Base-by-base conservation (phyloP, 1,284 basidiomycete species). In the Rhodotorula sp. region DNA sequence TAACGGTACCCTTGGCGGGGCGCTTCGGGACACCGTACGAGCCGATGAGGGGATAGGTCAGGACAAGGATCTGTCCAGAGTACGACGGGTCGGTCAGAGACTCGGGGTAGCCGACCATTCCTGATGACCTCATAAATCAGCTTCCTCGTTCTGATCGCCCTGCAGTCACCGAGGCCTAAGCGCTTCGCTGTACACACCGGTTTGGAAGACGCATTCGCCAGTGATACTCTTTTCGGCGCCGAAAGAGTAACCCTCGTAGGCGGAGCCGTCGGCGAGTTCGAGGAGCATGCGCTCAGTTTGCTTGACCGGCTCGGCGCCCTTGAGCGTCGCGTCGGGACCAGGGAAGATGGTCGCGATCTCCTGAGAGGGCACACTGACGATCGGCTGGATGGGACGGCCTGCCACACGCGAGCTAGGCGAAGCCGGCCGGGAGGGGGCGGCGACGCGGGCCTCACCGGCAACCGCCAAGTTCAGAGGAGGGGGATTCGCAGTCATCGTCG, bases 131-230 rank as follows among this genome's bases (percentile, higher is more conserved):
- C 29, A 8, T 24, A 7, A 26, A 58, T 53, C 62, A 54, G 67
- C 55, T 26, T 29, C 14, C 30, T 53, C 33, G n/a, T 18, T 42
- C n/a, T 68, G 42, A 10, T 24, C 26, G 6, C 48, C 22, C 56
- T 64, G 33, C 66, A 12, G 14, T 6, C 14, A 12, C 14, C 37
- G 10, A 8, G 12, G 37, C 8, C 37, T 42, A 42, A 2, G 37
- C 51, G 57, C 7, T 37, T n/a, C 6, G 1, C 6, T 30, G 3
- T 20, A 54, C 69, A 29, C 79, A 96, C 95, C 95, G 66, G 96
- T 99, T 84, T 98, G 95, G 84, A 99, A 99, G 80, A 99, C 96
- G 81, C 95, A 98, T 87, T 99, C 96, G 78, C 96, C 96, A 29
- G 94, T 87, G 62, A 97, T 85, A 81, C 91, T 95, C 84, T 93